Base-by-base conservation (phyloP, 805 yeast species). In the Saturnispora galanensis region DNA sequence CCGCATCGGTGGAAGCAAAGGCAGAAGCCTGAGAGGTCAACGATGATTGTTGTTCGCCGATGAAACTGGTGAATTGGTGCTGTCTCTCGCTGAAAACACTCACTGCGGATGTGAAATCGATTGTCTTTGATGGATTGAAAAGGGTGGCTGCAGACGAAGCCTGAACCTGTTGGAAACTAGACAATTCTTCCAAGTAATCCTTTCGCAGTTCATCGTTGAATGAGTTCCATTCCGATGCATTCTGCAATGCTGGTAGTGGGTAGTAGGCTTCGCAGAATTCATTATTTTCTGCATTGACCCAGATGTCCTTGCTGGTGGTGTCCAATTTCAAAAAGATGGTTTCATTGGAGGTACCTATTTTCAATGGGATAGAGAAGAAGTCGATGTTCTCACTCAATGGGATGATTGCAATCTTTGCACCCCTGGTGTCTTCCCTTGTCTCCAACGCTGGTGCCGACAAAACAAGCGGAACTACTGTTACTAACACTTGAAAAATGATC, bases 241-340 rank as follows among this genome's bases (percentile, higher is more conserved):
- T 45, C 12, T 13, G 38, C 15, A 30, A 21, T 5, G 36, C 30
- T 12, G 40, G 44, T 10, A 47, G 8, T 31, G 51, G 41, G 18
- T 38, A 46, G 39, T 40, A 44, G 13, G 51, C 49, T 13, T 39
- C 37, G 39, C 55, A 51, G 12, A 31, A 44, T 13, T 44, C 48
- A 34, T 49, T 49, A 4, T 35, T 12, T 12, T 38, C 46, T 1
- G 52, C 38, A 41, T 72, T 66, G 15, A 79, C 75, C 84, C 84
- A 80, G 10, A 81, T 63, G 52, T 79, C 85, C 0, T 81, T 69
- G 0, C 84, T 76, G 2, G 84, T 86, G 1, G 86, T 79, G 52
- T 81, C 88, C 16, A 81, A 56, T 36, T 77, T 59, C 10, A 79
- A 72, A 11, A 64, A 65, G 4, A 79, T 62, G 12, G 66, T 60